These are phyloP conservation scores for Stephanodiscus triporus DNA, from an alignment of 108 stramenopile species.

Conservation along the genomic window DNA sequence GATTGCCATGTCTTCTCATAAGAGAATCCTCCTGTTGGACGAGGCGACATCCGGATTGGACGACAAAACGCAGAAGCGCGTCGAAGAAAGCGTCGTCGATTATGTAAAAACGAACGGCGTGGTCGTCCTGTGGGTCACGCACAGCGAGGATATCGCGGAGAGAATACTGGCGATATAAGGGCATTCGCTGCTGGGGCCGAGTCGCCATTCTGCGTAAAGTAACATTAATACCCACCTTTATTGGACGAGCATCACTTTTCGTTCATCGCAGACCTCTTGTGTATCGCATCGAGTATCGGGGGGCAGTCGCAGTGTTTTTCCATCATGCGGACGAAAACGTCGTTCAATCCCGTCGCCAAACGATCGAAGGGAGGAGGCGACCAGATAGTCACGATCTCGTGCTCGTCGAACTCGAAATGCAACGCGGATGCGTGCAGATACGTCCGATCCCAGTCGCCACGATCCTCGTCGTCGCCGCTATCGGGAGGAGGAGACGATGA, in stretches of 20 bases:
- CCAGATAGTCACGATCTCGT: conserved; percentile 50
- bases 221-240: too few species aligned
- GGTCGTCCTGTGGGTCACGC: conserved; percentile 49
- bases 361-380: conserved; percentile 53
- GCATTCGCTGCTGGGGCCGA: neutral
- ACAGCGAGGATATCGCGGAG: conserved; percentile 55
- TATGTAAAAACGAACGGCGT: conserved; percentile 31
- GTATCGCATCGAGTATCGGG: conserved; percentile 40
- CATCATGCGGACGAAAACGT: conserved; percentile 53
- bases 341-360: conserved; percentile 26
- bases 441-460: conserved; percentile 31
- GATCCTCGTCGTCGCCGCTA: neutral
- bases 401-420: conserved; percentile 42
- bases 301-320: conserved; percentile 62
- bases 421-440: conserved; percentile 52
- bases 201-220: neutral
- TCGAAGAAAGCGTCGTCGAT: conserved; percentile 46
- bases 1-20: conserved; percentile 65
- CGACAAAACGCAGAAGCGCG: conserved; percentile 20
- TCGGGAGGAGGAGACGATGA: neutral
- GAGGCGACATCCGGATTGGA: conserved; percentile 48
- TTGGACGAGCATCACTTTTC: too few species aligned
- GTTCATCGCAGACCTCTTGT: neutral
- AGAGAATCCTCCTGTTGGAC: conserved; percentile 59
- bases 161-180: conserved; percentile 18